These are phyloP conservation scores for Neoboletus subvelutipes DNA, from an alignment of 768 basidiomycete genomes.

Conservation along the genomic window DNA sequence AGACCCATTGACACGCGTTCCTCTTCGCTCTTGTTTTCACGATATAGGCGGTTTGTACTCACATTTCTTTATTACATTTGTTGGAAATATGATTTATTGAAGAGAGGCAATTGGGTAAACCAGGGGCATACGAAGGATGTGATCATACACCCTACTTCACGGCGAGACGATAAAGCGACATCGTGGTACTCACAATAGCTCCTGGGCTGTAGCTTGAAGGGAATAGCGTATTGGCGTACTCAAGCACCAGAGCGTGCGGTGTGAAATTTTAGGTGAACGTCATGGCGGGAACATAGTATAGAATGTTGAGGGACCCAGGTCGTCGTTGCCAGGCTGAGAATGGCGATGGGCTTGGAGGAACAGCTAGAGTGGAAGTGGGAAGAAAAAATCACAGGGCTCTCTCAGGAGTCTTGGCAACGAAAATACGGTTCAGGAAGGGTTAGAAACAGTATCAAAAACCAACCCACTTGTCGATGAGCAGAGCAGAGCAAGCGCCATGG, in stretches of 20 bases:
- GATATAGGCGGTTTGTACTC: constrained; percentile 11
- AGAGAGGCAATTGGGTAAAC: constrained; percentile 5
- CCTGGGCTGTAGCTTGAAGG: constrained; percentile 25
- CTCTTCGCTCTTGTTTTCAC: constrained; percentile 4
- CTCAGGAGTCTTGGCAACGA: not conserved
- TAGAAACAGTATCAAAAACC: constrained; percentile 14
- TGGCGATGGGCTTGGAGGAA: constrained; percentile 48
- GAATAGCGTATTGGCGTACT: not conserved
- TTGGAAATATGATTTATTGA: constrained; percentile 14
- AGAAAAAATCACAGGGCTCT: not conserved
- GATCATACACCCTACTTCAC: constrained; percentile 39
- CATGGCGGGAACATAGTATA: too few species aligned
- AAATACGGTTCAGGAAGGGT: not conserved
- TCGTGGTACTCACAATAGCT: constrained; percentile 51
- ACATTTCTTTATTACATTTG: not conserved
- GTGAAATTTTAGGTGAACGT: constrained; percentile 33
- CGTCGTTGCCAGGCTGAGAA: constrained; percentile 27
- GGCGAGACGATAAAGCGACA: constrained; percentile 47
- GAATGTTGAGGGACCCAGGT: too few species aligned
- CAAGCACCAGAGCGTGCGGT: not conserved
- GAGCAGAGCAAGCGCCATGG: constrained; percentile 57
- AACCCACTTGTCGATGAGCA: constrained; percentile 47
- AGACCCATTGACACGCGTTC: constrained; percentile 9
- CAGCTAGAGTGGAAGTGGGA: constrained; percentile 35
- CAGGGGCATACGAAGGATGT: constrained; percentile 31